These are phyloP conservation scores for Capsicum pubescens DNA, from an alignment of 257 asterid species.

Conservation along the genomic window DNA sequence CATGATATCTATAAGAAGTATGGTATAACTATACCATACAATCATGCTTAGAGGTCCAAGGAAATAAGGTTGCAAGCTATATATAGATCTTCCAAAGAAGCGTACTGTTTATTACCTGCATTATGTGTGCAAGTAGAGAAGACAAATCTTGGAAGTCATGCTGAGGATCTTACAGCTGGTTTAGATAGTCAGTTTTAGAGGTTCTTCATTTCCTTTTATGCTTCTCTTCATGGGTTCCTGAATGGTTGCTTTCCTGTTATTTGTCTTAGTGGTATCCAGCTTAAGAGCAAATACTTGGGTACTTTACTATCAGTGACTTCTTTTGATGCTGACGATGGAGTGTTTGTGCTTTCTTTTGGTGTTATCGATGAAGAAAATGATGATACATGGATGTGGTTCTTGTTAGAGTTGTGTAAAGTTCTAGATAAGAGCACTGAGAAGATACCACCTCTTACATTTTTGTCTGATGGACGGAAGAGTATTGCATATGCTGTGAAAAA, in stretches of 20 bases:
- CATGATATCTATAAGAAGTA: slow-evolving; percentile 64
- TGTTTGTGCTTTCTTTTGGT: slow-evolving; percentile 73
- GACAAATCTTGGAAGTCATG: slow-evolving; percentile 68
- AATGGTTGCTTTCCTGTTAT: slow-evolving; percentile 74
- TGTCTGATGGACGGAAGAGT: slow-evolving; percentile 61
- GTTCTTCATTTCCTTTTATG: slow-evolving; percentile 66
- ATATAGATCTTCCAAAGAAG: slow-evolving; percentile 82
- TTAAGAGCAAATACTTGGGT: slow-evolving; percentile 72
- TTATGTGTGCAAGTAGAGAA: slow-evolving; percentile 66
- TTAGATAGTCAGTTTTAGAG: slow-evolving; percentile 67
- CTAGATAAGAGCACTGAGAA: slow-evolving; percentile 56
- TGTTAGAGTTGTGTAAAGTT: slow-evolving; percentile 64
- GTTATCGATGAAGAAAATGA: slow-evolving; percentile 70
- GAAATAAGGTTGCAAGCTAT: slow-evolving; percentile 84
- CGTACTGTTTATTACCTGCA: slow-evolving; percentile 67
- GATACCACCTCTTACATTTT: slow-evolving; percentile 56
- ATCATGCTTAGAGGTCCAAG: slow-evolving; percentile 92
- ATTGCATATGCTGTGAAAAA: slow-evolving; percentile 64
- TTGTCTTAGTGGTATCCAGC: slow-evolving; percentile 65
- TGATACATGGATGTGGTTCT: slow-evolving; percentile 83
- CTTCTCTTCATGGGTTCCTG: slow-evolving; percentile 63
- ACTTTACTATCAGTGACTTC: slow-evolving; percentile 74
- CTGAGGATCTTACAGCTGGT: slow-evolving; percentile 68
- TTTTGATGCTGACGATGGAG: slow-evolving; percentile 75
- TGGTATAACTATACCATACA: slow-evolving; percentile 82